Evolutionary conservation across 106 monocot species (phyloP), one percentile per base, ranked within the genome.

Genomic region (Dendrobium catenatum): DNA sequence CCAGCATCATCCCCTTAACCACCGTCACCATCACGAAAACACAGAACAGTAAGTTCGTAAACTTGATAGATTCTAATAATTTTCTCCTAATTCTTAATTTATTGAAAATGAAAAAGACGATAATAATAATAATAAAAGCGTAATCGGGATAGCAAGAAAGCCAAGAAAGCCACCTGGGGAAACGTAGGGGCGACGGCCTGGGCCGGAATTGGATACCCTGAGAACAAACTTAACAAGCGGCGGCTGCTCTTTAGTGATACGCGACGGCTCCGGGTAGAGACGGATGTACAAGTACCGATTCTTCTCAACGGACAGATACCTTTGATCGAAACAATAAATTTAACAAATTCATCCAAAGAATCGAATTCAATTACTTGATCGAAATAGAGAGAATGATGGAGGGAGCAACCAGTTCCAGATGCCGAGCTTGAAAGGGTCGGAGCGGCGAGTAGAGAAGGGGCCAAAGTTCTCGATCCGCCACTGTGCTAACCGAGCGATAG

Each of bases 391-490:
- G 51, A 40, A n/a, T 22, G 70, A 37, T 70, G 27, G 10, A 20
- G 68, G 22, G 26, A 54, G 13, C 0, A 6, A 96, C 96, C 96
- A 96, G 86, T 87, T 96, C 96, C 96, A 96, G 76, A 90, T 81
- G 37, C 96, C 96, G 77, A 96, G 75, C 89, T 86, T 94, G 86
- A 96, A 96, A 43, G 94, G 11, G 31, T 96, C 96, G 67, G 96
- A 96, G 66, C 92, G 93, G 83, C 96, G 94, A 77, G 87, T 92
- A 41, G 96, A 83, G 81, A 80, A 87, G 56, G 83, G 86, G 2
- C 92, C 94, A 77, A 96, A 92, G 89, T 81, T 88, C 42, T 96
- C 94, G 77, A 96, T 90, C 82, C 86, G 48, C 96, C 94, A 96
- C 83, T 94, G 96, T 47, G 93, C 96, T 79, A 96, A 27, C 70